Conservation (phyloP, 805 yeast species). For the Clavispora santaluciae region DNA sequence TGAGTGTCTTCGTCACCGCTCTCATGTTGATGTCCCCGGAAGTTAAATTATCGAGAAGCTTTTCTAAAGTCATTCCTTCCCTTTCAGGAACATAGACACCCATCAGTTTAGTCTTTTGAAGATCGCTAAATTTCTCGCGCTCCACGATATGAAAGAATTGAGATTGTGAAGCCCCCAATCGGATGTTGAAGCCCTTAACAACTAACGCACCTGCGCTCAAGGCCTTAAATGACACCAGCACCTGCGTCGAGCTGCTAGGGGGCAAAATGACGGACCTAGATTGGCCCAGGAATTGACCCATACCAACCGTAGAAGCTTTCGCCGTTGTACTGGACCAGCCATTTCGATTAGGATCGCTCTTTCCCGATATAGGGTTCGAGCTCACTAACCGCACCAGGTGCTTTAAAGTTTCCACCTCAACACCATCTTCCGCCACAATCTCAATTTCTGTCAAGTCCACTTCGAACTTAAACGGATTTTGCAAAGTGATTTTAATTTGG, state of each 20-base stretch:
- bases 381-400: not conserved
- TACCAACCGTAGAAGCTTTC: not conserved
- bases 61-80: constrained; percentile 5
- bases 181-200: constrained; percentile 48
- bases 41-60: constrained; percentile 22
- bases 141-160: constrained; percentile 42
- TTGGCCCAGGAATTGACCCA: not conserved
- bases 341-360: not conserved
- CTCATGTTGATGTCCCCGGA: constrained; percentile 17
- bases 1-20: constrained; percentile 15
- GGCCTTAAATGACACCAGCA: constrained; percentile 47
- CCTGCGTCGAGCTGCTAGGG: constrained; percentile 24
- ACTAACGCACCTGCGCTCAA: constrained; percentile 42
- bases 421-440: constrained; percentile 30
- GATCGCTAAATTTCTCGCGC: constrained; percentile 17
- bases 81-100: not conserved
- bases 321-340: not conserved
- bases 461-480: constrained; percentile 79
- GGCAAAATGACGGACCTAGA: constrained; percentile 17
- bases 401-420: constrained; percentile 25
- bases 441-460: constrained; percentile 51
- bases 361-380: not conserved
- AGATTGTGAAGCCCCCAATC: constrained; percentile 45
- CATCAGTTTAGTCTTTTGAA: constrained; percentile 7
- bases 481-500: constrained; percentile 53